Evolutionary conservation across 768 basidiomycete genomes (phyloP).

Genomic region (Lenzites betulinus): DNA sequence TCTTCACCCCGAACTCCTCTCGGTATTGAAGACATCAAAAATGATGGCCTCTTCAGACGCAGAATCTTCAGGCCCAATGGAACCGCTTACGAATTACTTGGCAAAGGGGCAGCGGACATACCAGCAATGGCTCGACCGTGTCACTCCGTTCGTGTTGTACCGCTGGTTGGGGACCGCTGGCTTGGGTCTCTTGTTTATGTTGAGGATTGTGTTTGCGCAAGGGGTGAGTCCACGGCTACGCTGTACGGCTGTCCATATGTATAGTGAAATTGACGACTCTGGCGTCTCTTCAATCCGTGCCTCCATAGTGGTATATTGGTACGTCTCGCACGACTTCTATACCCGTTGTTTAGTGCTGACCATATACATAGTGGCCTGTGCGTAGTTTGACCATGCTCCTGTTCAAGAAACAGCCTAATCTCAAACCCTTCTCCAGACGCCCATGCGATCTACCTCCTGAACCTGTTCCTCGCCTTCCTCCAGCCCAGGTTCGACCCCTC

Average conservation of each 20-base stretch:
- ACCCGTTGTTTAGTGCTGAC: neutral
- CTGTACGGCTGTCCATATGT: neutral
- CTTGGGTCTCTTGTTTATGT: conserved; percentile 71
- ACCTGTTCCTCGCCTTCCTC: conserved; percentile 94
- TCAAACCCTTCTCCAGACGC: conserved; percentile 58
- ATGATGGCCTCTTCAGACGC: conserved; percentile 34
- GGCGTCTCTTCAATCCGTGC: neutral
- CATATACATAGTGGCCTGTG: conserved; percentile 61
- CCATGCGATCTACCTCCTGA: conserved; percentile 92
- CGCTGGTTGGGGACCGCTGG: conserved; percentile 83
- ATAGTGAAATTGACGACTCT: neutral
- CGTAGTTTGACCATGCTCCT: conserved; percentile 32
- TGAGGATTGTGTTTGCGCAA: conserved; percentile 86
- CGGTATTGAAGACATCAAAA: neutral
- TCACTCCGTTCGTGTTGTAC: conserved; percentile 87
- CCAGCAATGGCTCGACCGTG: conserved; percentile 87
- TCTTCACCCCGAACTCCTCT: neutral
- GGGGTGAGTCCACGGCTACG: conserved; percentile 64
- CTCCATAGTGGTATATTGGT: conserved; percentile 88
- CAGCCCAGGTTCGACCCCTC: conserved; percentile 99
- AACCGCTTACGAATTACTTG: conserved; percentile 37
- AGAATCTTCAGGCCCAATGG: conserved; percentile 27
- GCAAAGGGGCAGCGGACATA: conserved; percentile 72
- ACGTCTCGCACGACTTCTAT: conserved; percentile 35
- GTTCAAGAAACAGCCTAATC: neutral